These are phyloP conservation scores for Coniochaeta prunicola DNA, from an alignment of 2,329 filamentous ascomycete genomes.

Conservation along the genomic window DNA sequence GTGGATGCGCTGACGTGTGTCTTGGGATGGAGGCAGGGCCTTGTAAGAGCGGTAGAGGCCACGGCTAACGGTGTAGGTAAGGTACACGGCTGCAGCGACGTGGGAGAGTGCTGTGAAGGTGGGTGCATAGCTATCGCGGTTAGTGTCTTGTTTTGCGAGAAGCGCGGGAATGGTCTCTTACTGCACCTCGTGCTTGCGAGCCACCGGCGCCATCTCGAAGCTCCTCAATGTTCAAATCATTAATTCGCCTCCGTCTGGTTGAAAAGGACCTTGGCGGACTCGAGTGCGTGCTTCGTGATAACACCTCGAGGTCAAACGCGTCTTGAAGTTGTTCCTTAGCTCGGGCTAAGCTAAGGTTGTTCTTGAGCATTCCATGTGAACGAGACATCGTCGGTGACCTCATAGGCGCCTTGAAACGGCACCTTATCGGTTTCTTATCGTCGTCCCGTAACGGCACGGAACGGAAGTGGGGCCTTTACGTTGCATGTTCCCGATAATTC, in stretches of 20 bases:
- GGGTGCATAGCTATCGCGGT: slow-evolving; percentile 21
- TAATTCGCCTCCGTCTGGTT: background rate
- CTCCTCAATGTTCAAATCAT: slow-evolving; percentile 1
- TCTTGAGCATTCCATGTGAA: background rate
- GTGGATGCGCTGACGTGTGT: slow-evolving; percentile 25
- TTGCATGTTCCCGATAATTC: background rate
- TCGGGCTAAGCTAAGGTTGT: background rate
- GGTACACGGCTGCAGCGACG: slow-evolving; percentile 20
- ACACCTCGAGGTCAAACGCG: no score
- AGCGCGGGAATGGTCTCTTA: slow-evolving; percentile 6
- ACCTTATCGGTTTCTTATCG: background rate
- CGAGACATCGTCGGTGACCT: slow-evolving; percentile 1
- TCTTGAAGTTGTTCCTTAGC: background rate
- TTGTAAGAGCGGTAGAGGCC: slow-evolving; percentile 28
- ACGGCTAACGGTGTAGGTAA: slow-evolving; percentile 21
- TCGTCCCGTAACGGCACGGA: background rate
- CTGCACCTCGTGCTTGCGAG: slow-evolving; percentile 15
- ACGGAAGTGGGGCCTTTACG: background rate
- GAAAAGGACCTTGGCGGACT: no score
- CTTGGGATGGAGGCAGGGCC: slow-evolving; percentile 24
- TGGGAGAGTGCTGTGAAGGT: slow-evolving; percentile 20
- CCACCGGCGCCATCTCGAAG: slow-evolving; percentile 14
- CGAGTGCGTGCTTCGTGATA: no score
- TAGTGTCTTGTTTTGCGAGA: background rate
- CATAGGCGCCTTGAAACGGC: background rate